Evolutionary conservation across 2,329 filamentous ascomycete species (phyloP), one percentile per base, ranked within the genome.

Genomic region (Fusarium equiseti): DNA sequence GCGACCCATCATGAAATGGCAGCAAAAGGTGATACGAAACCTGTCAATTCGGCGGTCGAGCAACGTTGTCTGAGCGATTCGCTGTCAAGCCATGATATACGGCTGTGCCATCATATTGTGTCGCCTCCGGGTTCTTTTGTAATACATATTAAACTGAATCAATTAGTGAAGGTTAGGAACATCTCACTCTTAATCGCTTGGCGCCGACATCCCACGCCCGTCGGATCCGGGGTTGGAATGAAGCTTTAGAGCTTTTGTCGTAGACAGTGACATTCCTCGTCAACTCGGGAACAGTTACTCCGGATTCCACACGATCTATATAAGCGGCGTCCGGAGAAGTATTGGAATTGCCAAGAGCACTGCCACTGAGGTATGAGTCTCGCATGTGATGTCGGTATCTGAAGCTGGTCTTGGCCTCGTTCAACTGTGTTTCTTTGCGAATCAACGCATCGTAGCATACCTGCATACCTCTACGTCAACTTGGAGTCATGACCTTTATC

Each of bases 181-280:
- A 18, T 20, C 15, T 43, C 20, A 7, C 6, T 26, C 9, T 29
- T 40, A 43, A 35, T 9, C 8, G 26, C 44, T 40, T 40, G 20
- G 12, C 49, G 48, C 15, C 43, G 35, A 15, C 24, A 46, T 8
- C 57, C 59, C 40, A n/a, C 38, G 20, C 54, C 38, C 40, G 18
- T n/a, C 29, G 22, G 38, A 40, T 32, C 26, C 31, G 44, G 38
- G 31, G 43, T 26, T 26, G 57, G 35, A 53, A 75, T 75, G 72
- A 59, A 60, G 11, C 53, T 68, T 15, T 85, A 88, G 63, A 74
- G 78, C 3, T 82, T 87, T 79, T 88, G n/a, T 87, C 85, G 4
- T 76, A 78, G 27, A 83, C 82, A 4, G 86, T 85, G 12, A 88
- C 85, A 6, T 88, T 89, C 73, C 82, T 88, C 27, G 82, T 88